A percentile compares a stretch with the other conserved stretches of the same genome.
phyloP scores from a whole-genome alignment of 768 basidiomycete genomes.

The Sarcodon aspratus region DNA sequence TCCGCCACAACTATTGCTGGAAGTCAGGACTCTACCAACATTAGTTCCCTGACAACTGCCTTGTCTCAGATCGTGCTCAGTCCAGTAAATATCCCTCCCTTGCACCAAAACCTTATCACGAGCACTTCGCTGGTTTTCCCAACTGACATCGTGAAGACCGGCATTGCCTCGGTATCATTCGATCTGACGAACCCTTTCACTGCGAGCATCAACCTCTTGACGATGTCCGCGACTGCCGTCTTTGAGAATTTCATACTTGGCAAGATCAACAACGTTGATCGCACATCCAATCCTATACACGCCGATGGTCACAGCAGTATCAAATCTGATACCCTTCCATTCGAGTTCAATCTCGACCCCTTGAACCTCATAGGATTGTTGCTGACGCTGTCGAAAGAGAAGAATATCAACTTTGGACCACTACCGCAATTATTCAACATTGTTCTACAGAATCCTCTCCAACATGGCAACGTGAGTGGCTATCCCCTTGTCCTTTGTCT shows the following conservation, averaged over 20 bases:
- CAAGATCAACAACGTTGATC: constrained; percentile 41
- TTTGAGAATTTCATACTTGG: constrained; percentile 48
- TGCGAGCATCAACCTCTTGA: constrained; percentile 54
- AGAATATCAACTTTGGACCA: constrained; percentile 51
- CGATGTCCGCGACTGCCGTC: constrained; percentile 39
- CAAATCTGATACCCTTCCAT: constrained; percentile 43
- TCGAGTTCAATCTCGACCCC: constrained; percentile 56
- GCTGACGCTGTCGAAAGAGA: constrained; percentile 34
- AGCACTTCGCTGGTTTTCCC: constrained; percentile 50
- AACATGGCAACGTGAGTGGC: constrained; percentile 36
- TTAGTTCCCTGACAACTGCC: constrained; percentile 49
- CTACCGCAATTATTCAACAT: constrained; percentile 43
- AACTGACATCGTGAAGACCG: constrained; percentile 45
- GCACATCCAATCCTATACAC: constrained; percentile 44
- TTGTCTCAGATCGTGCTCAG: constrained; percentile 48
- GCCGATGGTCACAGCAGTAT: constrained; percentile 47
- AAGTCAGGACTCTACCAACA: constrained; percentile 40
- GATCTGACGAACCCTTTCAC: constrained; percentile 60
- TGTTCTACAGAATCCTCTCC: constrained; percentile 35
- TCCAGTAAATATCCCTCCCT: constrained; percentile 52
- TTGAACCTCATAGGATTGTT: constrained; percentile 49
- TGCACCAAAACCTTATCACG: constrained; percentile 50
- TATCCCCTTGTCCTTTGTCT: not conserved
- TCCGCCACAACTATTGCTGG: constrained; percentile 47
- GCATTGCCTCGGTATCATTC: constrained; percentile 47